Percentiles rank a stretch among this genome's conserved stretches.
Evolutionary conservation across 2,329 filamentous ascomycete species (phyloP).

Genomic region (Hypoxylon sp.): DNA sequence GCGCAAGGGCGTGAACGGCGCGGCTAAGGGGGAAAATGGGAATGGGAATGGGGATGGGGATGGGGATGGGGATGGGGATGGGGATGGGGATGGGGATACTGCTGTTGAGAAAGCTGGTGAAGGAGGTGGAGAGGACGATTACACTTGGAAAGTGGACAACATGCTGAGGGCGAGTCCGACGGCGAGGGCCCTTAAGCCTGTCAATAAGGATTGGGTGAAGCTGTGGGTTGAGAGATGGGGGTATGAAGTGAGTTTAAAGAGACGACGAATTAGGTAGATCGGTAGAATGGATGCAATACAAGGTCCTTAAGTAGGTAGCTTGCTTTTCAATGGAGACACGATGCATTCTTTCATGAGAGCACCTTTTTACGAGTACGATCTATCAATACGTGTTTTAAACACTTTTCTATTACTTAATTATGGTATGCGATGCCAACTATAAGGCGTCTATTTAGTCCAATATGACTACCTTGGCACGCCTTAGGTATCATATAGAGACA

Average conservation of each 20-base stretch:
- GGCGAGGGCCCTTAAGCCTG: slow-evolving; percentile 38
- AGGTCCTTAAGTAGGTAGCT: not conserved
- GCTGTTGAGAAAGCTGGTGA: not conserved
- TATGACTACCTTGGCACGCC: slow-evolving; percentile 1
- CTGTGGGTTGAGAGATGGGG: slow-evolving; percentile 43
- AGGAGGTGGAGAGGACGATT: slow-evolving; percentile 34
- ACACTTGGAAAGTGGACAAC: slow-evolving; percentile 39
- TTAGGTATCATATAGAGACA: slow-evolving; percentile 23
- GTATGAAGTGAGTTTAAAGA: not conserved
- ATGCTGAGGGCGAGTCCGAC: slow-evolving; percentile 36
- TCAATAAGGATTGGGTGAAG: slow-evolving; percentile 43
- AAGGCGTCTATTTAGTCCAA: slow-evolving; percentile 4
- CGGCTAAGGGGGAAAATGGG: not conserved
- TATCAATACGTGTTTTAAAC: slow-evolving; percentile 3
- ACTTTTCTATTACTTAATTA: slow-evolving; percentile 31
- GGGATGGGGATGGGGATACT: not conserved
- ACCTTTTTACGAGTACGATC: not conserved
- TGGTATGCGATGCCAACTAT: slow-evolving; percentile 24
- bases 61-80: not conserved
- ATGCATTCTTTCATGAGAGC: not conserved
- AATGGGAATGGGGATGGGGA: not conserved
- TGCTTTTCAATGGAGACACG: not conserved
- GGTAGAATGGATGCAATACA: slow-evolving; percentile 7
- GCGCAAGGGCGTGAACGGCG: not conserved
- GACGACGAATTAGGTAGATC: not conserved